Base-by-base conservation (phyloP, 805 yeast species). In the Kodamaea neixiangensis region DNA sequence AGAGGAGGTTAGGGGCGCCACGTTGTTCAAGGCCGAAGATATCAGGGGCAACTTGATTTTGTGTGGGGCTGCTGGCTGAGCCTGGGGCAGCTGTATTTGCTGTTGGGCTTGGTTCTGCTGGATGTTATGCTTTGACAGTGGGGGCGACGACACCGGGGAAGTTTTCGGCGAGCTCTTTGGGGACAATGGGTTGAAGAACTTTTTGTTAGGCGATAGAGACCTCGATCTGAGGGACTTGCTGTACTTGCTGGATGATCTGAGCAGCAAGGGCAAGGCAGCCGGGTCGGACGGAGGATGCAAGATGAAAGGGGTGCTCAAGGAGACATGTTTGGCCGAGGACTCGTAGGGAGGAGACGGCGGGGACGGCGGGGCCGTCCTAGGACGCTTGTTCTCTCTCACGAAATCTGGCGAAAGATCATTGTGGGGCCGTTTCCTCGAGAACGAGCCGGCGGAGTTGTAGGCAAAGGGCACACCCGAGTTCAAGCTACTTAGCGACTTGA, bases 341-440 rank as follows among this genome's bases (percentile, higher is more conserved):
- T 54, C 59, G 46, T 50, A 47, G 7, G 57, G 58, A 3, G 57
- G 57, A 20, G 55, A 59, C n/a, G 72, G 75, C 9, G 73, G 72
- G 14, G 76, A 72, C 10, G 79, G 76, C 31, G 80, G 79, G 3
- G 79, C 79, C 7, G 79, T 75, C 58, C 72, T 66, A n/a, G 77
- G 66, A 46, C 77, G 63, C 58, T 76, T 76, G 46, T 45, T 37
- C 44, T 48, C 29, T 25, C 41, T 40, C n/a, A 42, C 7, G 43
- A 6, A 2, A 14, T 47, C 49, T 21, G 14, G 19, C 9, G 34
- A 18, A 29, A 59, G 51, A 43, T 68, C 75, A 49, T 65, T 61
- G 47, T 60, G 61, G 6, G 68, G 59, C 50, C 75, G 62, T 50
- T 69, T 70, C 47, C 59, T 48, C 31, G 31, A 25, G 31, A 3